Base-by-base conservation (phyloP, 208 protist species). In the Wallacemonas sp. region DNA sequence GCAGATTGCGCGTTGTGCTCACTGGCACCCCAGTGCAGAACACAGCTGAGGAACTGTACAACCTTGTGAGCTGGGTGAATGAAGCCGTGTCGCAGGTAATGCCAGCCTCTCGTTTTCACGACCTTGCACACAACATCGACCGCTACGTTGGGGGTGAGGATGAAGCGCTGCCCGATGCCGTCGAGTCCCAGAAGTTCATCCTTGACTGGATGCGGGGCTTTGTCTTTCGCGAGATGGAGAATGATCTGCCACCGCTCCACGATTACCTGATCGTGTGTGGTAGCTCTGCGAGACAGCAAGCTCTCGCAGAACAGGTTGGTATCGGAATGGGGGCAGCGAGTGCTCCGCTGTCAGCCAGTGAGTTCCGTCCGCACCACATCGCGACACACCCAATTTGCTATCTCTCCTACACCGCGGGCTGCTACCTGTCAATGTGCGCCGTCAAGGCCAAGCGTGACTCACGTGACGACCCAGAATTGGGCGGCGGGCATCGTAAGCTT, bases 11-110 rank as follows among this genome's bases (percentile, higher is more conserved):
- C 33, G 68, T 97, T 12, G 86, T 94, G 15, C 75, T 96, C n/a
- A 91, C 88, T 34, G 92, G 90, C 38, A 97, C 90, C n/a, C 90
- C 92, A 26, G 51, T 97, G 62, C 92, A 97, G 53, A 97, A 96
- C 66, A 79, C 90, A 60, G 75, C 85, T 14, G 78, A 75, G 27
- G 89, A 97, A 54, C 70, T 97, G 15, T 95, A 95, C 62, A 72
- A 78, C 3, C 70, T 95, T n/a, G 79, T 97, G 44, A 72, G 84
- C 3, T 97, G 87, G 84, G 77, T 88, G 44, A 88, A 93, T 39
- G 62, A 49, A 11, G 75, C 70, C 22, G 78, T 92, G 5, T 28
- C 60, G 21, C 68, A 70, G 19, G 81, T 89, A 24, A 56, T 94
- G 33, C 80, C 88, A 3, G 71, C 54, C 31, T 68, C 71, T 17